Evolutionary conservation across 2,329 filamentous ascomycete species (phyloP), one percentile per base, ranked within the genome.

Genomic region (Colletotrichum tabaci): DNA sequence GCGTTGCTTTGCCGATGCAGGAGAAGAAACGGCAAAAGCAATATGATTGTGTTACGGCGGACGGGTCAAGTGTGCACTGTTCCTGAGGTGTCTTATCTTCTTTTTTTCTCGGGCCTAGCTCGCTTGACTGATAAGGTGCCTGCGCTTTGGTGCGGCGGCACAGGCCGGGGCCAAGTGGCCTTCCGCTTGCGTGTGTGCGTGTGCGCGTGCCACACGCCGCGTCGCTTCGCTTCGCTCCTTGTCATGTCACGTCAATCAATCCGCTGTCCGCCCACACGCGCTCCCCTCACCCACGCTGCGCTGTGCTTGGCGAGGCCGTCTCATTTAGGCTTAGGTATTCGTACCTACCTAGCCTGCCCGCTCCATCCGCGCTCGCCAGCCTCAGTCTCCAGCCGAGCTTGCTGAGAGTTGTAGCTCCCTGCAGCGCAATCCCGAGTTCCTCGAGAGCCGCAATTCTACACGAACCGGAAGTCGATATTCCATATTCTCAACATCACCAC

Each of bases 231-330:
- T 42, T 52, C 42, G 62, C 67, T 72, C 61, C 61, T 30, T 56
- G 66, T 61, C 70, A 40, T 56, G 69, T 61, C 70, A 66, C 60
- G 70, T 70, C 69, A 70, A 56, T 26, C 23, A 35, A 21, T 21
- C 35, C 49, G 40, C 52, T 65, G 46, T 26, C 23, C 44, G 30
- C n/a, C 35, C 49, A 30, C 52, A 46, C 26, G 38, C 44, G 53
- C 23, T 13, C 47, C 23, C 30, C 55, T 35, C 30, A 21, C 47
- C 38, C 16, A 30, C 30, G 30, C 63, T 26, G 61, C 52, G 52
- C 52, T 42, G 50, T 23, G 13, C 65, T 63, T 71, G 68, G 47
- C 65, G 55, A 68, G 58, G 53, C 64, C 66, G 44, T 44, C 30
- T 61, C 49, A n/a, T 44, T 63, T 62, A 21, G 53, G 46, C 60